Percentiles rank a stretch among this genome's conserved stretches.
Evolutionary conservation across 352 stramenopile genomes (phyloP).

Genomic region (Nothophytophthora sp.): DNA sequence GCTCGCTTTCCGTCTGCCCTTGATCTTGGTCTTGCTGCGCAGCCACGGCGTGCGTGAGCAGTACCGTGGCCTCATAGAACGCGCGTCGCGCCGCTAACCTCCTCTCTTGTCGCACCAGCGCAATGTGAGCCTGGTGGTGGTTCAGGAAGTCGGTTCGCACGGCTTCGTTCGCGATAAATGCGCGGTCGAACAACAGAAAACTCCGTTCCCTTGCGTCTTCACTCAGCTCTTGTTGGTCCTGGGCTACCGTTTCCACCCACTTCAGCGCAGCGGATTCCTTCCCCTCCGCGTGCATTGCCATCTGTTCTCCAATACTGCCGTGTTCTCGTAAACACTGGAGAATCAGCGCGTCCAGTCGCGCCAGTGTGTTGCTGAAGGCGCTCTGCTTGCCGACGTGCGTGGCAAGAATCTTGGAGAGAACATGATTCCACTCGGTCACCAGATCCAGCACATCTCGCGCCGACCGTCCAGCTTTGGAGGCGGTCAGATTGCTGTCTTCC

Average conservation of each 20-base stretch:
- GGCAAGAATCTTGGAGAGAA: neutral
- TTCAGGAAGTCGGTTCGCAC: slow-evolving; percentile 1
- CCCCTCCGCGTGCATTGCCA: neutral
- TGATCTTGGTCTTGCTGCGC: neutral
- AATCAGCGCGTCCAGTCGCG: slow-evolving; percentile 6
- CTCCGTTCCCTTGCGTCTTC: no score
- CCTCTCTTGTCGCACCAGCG: slow-evolving; percentile 3
- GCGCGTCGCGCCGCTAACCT: slow-evolving; percentile 1
- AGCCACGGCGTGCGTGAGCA: neutral
- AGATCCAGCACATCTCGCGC: neutral
- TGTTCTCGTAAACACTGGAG: slow-evolving; percentile 1
- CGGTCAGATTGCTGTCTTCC: neutral
- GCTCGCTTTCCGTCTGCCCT: neutral
- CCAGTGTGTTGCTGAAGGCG: slow-evolving; percentile 5
- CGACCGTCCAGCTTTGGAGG: no score
- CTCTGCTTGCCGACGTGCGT: neutral
- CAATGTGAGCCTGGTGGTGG: neutral
- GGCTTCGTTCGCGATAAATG: slow-evolving; percentile 1
- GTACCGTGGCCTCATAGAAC: slow-evolving; percentile 8
- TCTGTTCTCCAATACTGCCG: neutral
- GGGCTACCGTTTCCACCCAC: neutral
- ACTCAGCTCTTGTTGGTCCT: neutral
- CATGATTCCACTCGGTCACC: slow-evolving; percentile 16
- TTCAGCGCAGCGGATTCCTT: neutral
- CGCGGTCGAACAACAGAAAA: slow-evolving; percentile 4